phyloP scores from a whole-genome alignment of 345 rosid species.

The Populus davidiana region DNA sequence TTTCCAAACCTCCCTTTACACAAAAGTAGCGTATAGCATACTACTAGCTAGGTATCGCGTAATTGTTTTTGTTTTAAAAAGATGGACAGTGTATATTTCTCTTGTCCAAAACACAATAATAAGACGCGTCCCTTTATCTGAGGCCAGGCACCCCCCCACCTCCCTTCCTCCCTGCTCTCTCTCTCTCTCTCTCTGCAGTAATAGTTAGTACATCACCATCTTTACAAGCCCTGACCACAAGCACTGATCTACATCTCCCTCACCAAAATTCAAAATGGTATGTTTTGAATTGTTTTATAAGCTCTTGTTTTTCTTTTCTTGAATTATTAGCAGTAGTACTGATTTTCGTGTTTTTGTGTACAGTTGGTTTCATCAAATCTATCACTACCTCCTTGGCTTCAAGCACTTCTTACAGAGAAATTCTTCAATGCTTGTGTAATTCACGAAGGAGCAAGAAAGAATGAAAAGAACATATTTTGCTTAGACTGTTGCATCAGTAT shows the following conservation, averaged over 20 bases:
- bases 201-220: conserved; percentile 22
- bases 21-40: background rate
- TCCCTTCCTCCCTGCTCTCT: background rate
- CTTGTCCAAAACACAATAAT: background rate
- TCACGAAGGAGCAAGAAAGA: conserved; percentile 66
- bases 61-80: background rate
- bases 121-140: background rate
- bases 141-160: background rate
- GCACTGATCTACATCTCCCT: background rate
- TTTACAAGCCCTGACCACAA: conserved; percentile 8
- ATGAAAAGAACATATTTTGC: conserved; percentile 77
- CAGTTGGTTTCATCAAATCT: conserved; percentile 33
- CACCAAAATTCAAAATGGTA: conserved; percentile 2
- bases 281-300: background rate
- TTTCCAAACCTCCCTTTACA: background rate
- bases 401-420: conserved; percentile 59
- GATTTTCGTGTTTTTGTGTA: background rate
- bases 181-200: conserved; percentile 13
- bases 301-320: background rate
- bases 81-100: background rate
- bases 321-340: background rate
- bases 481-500: conserved; percentile 72
- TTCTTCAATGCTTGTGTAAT: conserved; percentile 74
- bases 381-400: conserved; percentile 48
- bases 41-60: background rate